These are phyloP conservation scores for Chrysanthemum makinoi DNA, from an alignment of 129 eudicot species.

Conservation along the genomic window DNA sequence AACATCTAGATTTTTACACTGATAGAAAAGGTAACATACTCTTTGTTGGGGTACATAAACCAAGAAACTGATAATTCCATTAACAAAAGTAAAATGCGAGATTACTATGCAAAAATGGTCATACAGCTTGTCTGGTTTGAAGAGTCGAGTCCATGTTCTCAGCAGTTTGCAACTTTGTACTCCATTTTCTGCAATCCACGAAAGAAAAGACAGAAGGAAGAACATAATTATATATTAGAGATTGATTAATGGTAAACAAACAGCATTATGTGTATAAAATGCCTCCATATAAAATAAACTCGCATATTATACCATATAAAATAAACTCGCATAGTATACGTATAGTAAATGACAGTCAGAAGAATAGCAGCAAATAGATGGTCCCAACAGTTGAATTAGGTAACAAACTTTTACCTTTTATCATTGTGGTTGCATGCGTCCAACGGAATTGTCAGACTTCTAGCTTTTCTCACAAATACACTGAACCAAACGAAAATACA, in stretches of 20 bases:
- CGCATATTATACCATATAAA: not conserved
- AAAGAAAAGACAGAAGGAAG: not conserved
- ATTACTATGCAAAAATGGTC: conserved; percentile 57
- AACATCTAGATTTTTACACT: conserved; percentile 9
- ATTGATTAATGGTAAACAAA: not conserved
- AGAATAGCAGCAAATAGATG: not conserved
- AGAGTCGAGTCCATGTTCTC: conserved; percentile 56
- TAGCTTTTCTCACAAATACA: conserved; percentile 53
- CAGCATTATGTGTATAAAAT: not conserved
- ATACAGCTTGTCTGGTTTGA: conserved; percentile 56
- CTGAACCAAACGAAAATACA: conserved; percentile 36
- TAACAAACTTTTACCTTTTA: conserved; percentile 44
- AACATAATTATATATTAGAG: not conserved
- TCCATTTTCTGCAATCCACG: conserved; percentile 45
- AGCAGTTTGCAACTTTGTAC: conserved; percentile 45
- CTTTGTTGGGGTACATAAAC: conserved; percentile 6
- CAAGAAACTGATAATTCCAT: not conserved
- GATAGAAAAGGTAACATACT: not conserved
- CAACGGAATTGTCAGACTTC: conserved; percentile 52
- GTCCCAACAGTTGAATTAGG: not conserved
- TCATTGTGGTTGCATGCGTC: conserved; percentile 40
- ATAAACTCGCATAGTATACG: not conserved
- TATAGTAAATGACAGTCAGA: not conserved
- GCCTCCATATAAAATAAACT: not conserved
- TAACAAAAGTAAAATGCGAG: conserved; percentile 14